phyloP scores from a whole-genome alignment of 2,329 filamentous ascomycete genomes.

The Massarina eburnea region DNA sequence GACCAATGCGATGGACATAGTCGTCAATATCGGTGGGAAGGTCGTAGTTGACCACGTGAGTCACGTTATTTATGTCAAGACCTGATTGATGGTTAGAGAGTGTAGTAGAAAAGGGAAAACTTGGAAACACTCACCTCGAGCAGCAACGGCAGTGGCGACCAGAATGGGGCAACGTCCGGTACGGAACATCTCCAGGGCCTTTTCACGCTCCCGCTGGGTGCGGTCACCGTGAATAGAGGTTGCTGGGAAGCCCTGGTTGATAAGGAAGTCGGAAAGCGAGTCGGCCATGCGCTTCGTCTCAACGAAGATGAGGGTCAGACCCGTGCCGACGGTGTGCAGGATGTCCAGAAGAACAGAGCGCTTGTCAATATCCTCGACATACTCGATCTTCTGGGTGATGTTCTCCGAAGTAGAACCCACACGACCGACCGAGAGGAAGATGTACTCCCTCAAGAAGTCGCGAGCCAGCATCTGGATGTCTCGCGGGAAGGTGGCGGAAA shows the following conservation, averaged over 20 bases:
- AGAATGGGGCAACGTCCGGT: constrained; percentile 93
- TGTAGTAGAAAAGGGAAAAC: neutral
- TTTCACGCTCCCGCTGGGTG: constrained; percentile 97
- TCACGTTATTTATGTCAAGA: constrained; percentile 94
- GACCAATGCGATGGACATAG: constrained; percentile 98
- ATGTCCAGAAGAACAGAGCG: constrained; percentile 96
- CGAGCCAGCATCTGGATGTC: constrained; percentile 99
- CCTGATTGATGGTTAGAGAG: constrained; percentile 34
- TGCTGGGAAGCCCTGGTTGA: constrained; percentile 97
- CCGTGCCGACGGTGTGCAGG: constrained; percentile 86
- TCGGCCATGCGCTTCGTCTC: constrained; percentile 99
- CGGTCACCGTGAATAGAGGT: constrained; percentile 99
- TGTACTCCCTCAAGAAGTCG: constrained; percentile 98
- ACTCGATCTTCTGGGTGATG: constrained; percentile 98
- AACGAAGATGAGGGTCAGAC: constrained; percentile 95
- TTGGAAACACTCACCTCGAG: constrained; percentile 51
- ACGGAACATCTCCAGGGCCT: constrained; percentile 95
- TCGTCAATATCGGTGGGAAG: constrained; percentile 98
- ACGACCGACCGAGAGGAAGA: constrained; percentile 97
- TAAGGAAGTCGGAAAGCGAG: constrained; percentile 94
- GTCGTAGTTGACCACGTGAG: constrained; percentile 98
- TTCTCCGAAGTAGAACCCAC: constrained; percentile 99
- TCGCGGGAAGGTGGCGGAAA: constrained; percentile 97
- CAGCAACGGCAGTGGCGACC: constrained; percentile 94
- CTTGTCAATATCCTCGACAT: constrained; percentile 96